Percentiles rank a stretch among this genome's conserved stretches.
Evolutionary conservation across 2,329 filamentous ascomycete species (phyloP).

Genomic region (Mycosphaerella arachidis): DNA sequence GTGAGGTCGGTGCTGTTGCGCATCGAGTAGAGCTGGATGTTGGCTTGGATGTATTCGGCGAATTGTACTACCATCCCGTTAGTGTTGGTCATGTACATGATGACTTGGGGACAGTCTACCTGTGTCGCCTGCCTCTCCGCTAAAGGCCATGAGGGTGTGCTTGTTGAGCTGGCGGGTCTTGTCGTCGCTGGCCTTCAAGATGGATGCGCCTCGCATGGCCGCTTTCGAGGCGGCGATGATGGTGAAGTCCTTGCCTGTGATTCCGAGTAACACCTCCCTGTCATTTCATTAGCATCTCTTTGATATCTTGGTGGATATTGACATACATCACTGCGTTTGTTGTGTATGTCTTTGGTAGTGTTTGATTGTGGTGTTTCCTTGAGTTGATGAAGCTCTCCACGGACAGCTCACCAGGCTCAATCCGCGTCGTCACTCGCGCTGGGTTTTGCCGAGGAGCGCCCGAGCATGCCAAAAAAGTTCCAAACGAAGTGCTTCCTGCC

Average conservation of each 20-base stretch:
- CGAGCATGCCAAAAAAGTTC: slow-evolving; percentile 8
- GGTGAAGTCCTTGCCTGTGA: slow-evolving; percentile 99
- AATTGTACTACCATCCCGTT: slow-evolving; percentile 71
- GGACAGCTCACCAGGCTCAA: neutral
- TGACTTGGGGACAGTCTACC: slow-evolving; percentile 48
- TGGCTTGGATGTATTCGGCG: slow-evolving; percentile 98
- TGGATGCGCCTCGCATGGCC: slow-evolving; percentile 92
- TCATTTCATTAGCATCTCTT: slow-evolving; percentile 2
- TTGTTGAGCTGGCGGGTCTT: slow-evolving; percentile 92
- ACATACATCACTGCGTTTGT: slow-evolving; percentile 20
- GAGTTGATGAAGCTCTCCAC: slow-evolving; percentile 5
- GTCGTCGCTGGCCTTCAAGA: slow-evolving; percentile 92
- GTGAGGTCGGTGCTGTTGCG: slow-evolving; percentile 91
- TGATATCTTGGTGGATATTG: neutral
- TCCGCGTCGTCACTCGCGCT: neutral
- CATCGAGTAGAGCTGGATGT: slow-evolving; percentile 97
- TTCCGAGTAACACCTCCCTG: slow-evolving; percentile 96
- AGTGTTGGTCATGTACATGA: neutral
- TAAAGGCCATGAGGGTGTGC: slow-evolving; percentile 91
- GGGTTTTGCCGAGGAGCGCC: neutral
- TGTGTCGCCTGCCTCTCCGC: slow-evolving; percentile 93
- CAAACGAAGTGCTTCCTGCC: neutral
- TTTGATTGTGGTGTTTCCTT: slow-evolving; percentile 11
- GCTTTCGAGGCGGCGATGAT: slow-evolving; percentile 97
- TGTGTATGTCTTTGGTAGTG: slow-evolving; percentile 3